Evolutionary conservation across 192 early-diverging fungal species (phyloP).

Genomic region (Thoreauomyces humboldtii): DNA sequence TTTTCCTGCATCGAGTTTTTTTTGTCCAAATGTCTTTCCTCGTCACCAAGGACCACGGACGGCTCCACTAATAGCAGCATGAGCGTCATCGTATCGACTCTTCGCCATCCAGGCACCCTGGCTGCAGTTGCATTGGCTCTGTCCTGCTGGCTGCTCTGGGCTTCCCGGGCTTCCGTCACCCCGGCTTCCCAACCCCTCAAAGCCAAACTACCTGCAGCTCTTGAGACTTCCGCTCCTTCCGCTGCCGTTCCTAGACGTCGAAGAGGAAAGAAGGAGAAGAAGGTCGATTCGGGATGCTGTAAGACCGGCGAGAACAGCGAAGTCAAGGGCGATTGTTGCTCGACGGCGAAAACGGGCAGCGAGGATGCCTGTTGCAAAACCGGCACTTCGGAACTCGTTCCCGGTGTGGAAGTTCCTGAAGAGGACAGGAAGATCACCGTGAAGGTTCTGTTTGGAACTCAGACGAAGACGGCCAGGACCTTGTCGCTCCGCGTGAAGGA

Average conservation of each 20-base stretch:
- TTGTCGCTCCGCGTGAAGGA: conserved; percentile 45
- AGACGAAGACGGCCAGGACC: conserved; percentile 55
- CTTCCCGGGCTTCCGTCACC: no score
- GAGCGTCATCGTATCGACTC: neutral
- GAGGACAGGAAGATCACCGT: conserved; percentile 27
- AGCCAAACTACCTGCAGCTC: neutral
- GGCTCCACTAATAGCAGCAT: no score
- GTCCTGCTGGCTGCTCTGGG: neutral
- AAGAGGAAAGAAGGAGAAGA: neutral
- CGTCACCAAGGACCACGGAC: no score
- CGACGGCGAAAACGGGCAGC: neutral
- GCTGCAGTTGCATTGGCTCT: neutral
- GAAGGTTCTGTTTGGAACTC: conserved; percentile 57
- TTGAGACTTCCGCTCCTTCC: neutral
- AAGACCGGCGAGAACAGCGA: neutral
- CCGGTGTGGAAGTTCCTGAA: no score
- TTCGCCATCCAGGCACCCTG: neutral
- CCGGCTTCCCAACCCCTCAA: neutral
- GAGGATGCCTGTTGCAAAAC: no score
- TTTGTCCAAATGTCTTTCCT: no score
- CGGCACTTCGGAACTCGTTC: no score
- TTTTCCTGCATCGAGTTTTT: no score
- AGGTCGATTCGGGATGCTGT: conserved; percentile 4
- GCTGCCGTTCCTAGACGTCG: neutral
- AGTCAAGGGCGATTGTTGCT: neutral